A percentile compares a stretch with the other conserved stretches of the same genome.
phyloP scores from a whole-genome alignment of 768 basidiomycete species.

The Asterophora parasitica region DNA sequence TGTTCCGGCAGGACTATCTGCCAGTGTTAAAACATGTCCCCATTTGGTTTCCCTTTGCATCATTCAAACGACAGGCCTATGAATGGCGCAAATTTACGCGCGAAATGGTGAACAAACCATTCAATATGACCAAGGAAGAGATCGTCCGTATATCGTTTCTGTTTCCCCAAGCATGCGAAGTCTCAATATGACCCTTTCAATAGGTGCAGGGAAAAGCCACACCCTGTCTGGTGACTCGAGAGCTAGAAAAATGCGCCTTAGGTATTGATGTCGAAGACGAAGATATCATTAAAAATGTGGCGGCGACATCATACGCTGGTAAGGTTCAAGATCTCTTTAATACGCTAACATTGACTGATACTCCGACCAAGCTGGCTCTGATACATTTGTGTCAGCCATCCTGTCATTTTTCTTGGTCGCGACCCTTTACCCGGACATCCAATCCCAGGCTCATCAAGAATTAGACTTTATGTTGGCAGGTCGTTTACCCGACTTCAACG shows the following conservation, averaged over 20 bases:
- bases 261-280: slow-evolving; percentile 26
- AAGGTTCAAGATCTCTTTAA: background rate
- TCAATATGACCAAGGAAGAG: slow-evolving; percentile 32
- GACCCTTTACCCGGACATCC: slow-evolving; percentile 35
- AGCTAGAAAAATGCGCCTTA: slow-evolving; percentile 26
- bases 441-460: slow-evolving; percentile 32
- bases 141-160: slow-evolving; percentile 21
- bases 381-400: slow-evolving; percentile 33
- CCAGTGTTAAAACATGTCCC: slow-evolving; percentile 37
- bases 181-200: background rate
- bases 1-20: slow-evolving; percentile 24
- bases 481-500: slow-evolving; percentile 35
- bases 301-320: slow-evolving; percentile 41
- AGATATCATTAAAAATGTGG: slow-evolving; percentile 35
- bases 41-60: slow-evolving; percentile 35
- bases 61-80: slow-evolving; percentile 34
- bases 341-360: background rate
- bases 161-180: background rate
- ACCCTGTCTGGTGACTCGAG: slow-evolving; percentile 32
- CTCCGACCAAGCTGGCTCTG: slow-evolving; percentile 22
- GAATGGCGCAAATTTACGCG: slow-evolving; percentile 28
- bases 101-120: slow-evolving; percentile 36
- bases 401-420: slow-evolving; percentile 36
- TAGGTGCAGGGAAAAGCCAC: slow-evolving; percentile 26
- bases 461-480: slow-evolving; percentile 29